Evolutionary conservation across 2,329 filamentous ascomycete genomes (phyloP).

Genomic region (Tolypocladium nubicola): DNA sequence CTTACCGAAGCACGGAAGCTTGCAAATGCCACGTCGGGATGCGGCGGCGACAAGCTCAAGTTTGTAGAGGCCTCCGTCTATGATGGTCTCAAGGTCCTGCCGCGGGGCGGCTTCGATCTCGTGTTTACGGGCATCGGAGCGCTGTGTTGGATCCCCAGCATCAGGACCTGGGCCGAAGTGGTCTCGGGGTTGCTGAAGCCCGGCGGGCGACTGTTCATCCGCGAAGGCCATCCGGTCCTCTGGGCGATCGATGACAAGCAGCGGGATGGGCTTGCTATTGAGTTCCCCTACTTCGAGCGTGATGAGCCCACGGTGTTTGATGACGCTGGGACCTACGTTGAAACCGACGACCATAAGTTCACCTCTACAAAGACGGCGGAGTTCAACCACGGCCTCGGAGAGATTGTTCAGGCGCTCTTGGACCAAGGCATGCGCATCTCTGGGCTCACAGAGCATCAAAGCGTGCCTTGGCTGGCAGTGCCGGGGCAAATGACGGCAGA

Average conservation of each 20-base stretch:
- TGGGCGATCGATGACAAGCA: conserved; percentile 4
- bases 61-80: conserved; percentile 8
- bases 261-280: not conserved
- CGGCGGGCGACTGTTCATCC: conserved; percentile 5
- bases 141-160: conserved; percentile 7
- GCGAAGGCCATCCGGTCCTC: conserved; percentile 6
- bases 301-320: conserved; percentile 2
- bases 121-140: conserved; percentile 9
- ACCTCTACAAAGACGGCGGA: conserved; percentile 1
- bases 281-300: conserved; percentile 8
- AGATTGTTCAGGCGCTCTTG: conserved; percentile 8
- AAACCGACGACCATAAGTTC: not conserved
- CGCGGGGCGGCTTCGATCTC: conserved; percentile 3
- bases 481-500: conserved; percentile 4
- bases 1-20: conserved; percentile 5
- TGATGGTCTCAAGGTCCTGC: not conserved
- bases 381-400: conserved; percentile 8
- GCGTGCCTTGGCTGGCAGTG: conserved; percentile 5
- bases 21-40: not conserved
- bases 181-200: conserved; percentile 5
- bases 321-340: conserved; percentile 4
- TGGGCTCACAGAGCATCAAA: conserved; percentile 5
- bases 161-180: conserved; percentile 4
- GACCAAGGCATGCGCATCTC: conserved; percentile 3
- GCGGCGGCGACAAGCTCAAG: conserved; percentile 4